Conservation (phyloP, 371 early-diverging fungal species). For the Chytridiales sp. region DNA sequence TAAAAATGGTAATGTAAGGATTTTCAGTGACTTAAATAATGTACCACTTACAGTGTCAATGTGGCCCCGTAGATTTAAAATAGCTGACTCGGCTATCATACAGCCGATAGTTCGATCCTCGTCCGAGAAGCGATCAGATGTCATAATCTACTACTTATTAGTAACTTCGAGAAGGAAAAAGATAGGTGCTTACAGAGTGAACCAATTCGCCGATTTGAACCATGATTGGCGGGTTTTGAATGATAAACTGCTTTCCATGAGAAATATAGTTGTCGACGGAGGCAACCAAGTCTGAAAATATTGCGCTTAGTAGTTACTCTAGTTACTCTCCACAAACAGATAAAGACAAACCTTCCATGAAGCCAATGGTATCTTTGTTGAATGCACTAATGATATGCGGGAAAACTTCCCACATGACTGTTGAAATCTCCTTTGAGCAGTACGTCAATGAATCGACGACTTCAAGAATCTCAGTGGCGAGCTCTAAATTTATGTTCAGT, state of each 20-base stretch:
- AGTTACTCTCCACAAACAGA: not conserved
- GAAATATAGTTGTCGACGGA: constrained; percentile 83
- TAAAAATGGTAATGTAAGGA: not conserved
- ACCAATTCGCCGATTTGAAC: constrained; percentile 16
- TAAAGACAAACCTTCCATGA: constrained; percentile 57
- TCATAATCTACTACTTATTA: constrained; percentile 11
- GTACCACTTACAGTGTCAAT: constrained; percentile 60
- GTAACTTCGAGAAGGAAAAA: not conserved
- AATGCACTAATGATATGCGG: constrained; percentile 70
- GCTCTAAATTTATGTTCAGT: constrained; percentile 42
- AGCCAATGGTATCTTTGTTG: constrained; percentile 72
- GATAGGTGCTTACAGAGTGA: not conserved
- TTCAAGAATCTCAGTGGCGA: constrained; percentile 82
- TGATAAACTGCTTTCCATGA: constrained; percentile 70
- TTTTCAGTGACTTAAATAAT: not conserved
- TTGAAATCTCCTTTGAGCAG: constrained; percentile 74
- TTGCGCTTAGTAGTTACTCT: not conserved
- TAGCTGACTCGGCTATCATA: constrained; percentile 61
- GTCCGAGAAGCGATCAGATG: constrained; percentile 33
- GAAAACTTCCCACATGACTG: constrained; percentile 82
- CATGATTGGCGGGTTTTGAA: constrained; percentile 16
- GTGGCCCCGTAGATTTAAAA: constrained; percentile 74
- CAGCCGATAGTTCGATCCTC: constrained; percentile 25
- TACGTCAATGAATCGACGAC: constrained; percentile 56
- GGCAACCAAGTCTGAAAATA: constrained; percentile 64